Conservation (phyloP, 2,329 filamentous ascomycete species). For the Rutstroemia sp. region DNA sequence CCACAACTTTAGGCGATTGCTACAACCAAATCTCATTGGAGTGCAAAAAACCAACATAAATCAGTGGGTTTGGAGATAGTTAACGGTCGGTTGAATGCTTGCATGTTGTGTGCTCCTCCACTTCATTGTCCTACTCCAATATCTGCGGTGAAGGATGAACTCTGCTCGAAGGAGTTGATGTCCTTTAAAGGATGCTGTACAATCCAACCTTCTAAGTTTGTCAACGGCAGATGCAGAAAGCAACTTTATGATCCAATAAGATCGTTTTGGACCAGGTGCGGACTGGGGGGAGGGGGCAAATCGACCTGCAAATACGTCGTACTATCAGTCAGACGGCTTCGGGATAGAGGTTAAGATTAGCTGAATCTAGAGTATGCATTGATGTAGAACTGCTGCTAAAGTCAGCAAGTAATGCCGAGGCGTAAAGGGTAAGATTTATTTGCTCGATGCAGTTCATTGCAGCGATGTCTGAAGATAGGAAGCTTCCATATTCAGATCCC, state of each 20-base stretch:
- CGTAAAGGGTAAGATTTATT: too few relatives aligned
- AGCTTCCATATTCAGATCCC: too few relatives aligned
- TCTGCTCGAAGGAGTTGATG: neutral
- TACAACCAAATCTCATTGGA: neutral
- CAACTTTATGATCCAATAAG: neutral
- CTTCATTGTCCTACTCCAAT: neutral
- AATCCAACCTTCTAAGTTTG: too few relatives aligned
- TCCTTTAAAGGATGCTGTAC: too few relatives aligned
- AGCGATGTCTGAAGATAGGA: too few relatives aligned
- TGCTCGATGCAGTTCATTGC: too few relatives aligned
- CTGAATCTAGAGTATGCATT: too few relatives aligned
- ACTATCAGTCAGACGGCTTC: neutral
- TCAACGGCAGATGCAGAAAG: neutral
- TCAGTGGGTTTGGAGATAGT: neutral
- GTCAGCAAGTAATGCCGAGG: too few relatives aligned
- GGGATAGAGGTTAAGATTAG: too few relatives aligned
- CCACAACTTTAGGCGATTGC: neutral
- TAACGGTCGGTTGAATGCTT: neutral
- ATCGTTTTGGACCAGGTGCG: neutral
- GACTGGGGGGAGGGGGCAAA: neutral
- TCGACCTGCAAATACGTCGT: neutral
- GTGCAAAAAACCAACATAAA: neutral
- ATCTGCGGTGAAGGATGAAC: neutral
- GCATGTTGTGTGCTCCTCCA: too few relatives aligned
- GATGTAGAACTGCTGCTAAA: too few relatives aligned